Base-by-base conservation (phyloP, 1,139 yeast species). In the Pichia sp. region DNA sequence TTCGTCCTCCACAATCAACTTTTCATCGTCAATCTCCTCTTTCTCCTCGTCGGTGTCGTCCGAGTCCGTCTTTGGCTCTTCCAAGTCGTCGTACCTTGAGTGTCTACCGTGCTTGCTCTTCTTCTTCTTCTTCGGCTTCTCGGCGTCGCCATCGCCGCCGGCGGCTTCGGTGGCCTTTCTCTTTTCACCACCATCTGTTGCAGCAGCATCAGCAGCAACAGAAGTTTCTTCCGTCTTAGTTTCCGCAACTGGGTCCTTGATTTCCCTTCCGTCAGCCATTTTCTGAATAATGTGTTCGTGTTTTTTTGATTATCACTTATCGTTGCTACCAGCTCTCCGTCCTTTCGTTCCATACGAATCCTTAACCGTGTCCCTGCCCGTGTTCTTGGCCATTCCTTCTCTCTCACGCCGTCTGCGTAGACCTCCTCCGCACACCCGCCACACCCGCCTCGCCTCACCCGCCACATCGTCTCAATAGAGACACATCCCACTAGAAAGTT, bases 11-110 rank as follows among this genome's bases (percentile, higher is more conserved):
- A 76, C 80, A 38, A 75, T 79, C 66, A 65, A 62, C 63, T 73
- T 80, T 43, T 78, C 85, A 51, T 82, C 86, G 49, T 80, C 84
- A n/a, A 78, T 76, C 3, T 79, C 86, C 29, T 54, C 50, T 75
- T 55, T 80, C 3, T 77, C 85, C 11, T 74, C 80, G 8, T 72
- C 78, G 1, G 69, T 72, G 29, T 70, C 74, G 8, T 67, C 72
- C 13, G 68, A 70, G 42, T 69, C 69, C 1, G 63, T 61, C 26
- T 67, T 61, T 41, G 66, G 66, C 32, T 70, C 76, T 61, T 69
- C 75, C 61, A 74, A 71, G 57, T 77, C 77, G 47, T 71, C 74
- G 64, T 82, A 73, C 66, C 79, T 71, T 59, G 77, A 71, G 55
- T 70, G 72, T 64, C 71, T 75, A 61, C 74, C 75, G 73, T 77